Percentiles rank a stretch among this genome's conserved stretches.
Evolutionary conservation across 768 basidiomycete genomes (phyloP).

Genomic region (Nevesoporus exiguus): DNA sequence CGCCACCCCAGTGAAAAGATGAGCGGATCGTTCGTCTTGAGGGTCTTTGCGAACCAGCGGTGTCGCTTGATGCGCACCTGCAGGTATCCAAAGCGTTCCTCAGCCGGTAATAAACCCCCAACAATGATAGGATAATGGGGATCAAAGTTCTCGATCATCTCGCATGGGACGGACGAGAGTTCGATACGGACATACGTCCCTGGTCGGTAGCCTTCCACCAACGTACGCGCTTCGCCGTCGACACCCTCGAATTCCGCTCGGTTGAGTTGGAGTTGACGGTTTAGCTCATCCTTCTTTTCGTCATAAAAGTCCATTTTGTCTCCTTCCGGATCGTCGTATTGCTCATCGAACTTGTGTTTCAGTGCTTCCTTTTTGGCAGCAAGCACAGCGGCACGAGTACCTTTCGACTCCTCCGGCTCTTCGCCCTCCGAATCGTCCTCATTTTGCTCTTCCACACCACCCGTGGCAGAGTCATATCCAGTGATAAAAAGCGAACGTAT

Average conservation of each 20-base stretch:
- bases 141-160: slow-evolving; percentile 92
- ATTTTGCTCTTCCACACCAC: slow-evolving; percentile 38
- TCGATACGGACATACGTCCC: slow-evolving; percentile 94
- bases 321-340: slow-evolving; percentile 87
- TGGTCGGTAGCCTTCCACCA: slow-evolving; percentile 88
- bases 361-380: slow-evolving; percentile 86
- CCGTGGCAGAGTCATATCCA: slow-evolving; percentile 41
- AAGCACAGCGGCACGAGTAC: slow-evolving; percentile 50
- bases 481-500: slow-evolving; percentile 91
- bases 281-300: slow-evolving; percentile 88
- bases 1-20: slow-evolving; percentile 98
- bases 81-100: slow-evolving; percentile 90
- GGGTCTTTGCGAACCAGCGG: slow-evolving; percentile 84
- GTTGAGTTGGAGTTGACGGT: slow-evolving; percentile 78
- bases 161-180: slow-evolving; percentile 78
- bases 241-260: slow-evolving; percentile 80
- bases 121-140: slow-evolving; percentile 87
- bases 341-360: slow-evolving; percentile 94
- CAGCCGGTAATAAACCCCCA: slow-evolving; percentile 85
- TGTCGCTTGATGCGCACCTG: slow-evolving; percentile 97
- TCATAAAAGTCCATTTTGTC: slow-evolving; percentile 85
- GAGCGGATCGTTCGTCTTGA: slow-evolving; percentile 97
- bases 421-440: slow-evolving; percentile 43
- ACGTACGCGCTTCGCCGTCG: slow-evolving; percentile 70
- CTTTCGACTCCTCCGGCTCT: slow-evolving; percentile 30